Evolutionary conservation across 1,284 basidiomycete species (phyloP).

Genomic region (Filobasidium uniguttulatum): DNA sequence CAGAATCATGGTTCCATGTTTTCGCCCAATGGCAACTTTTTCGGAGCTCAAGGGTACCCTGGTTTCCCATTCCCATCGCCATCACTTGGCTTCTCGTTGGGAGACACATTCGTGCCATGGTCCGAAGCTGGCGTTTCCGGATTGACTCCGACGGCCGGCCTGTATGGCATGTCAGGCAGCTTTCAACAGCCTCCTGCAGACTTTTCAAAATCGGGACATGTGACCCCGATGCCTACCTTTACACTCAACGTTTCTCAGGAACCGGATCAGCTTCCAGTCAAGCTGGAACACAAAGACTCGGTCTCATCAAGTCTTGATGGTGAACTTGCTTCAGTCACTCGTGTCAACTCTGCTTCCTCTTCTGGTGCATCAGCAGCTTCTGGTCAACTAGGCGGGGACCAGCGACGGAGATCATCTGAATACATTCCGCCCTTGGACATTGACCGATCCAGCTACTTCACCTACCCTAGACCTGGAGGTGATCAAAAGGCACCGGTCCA

Average conservation of each 20-base stretch:
- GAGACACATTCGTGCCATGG: slow-evolving; percentile 2
- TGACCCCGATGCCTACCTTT: too few relatives aligned
- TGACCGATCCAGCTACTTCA: background rate
- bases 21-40: background rate
- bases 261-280: background rate
- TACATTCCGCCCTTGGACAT: background rate
- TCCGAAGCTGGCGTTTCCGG: background rate
- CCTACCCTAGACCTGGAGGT: background rate
- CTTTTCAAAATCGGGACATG: too few relatives aligned
- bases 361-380: slow-evolving; percentile 9
- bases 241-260: background rate
- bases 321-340: background rate
- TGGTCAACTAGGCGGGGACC: background rate
- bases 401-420: background rate
- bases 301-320: too few relatives aligned
- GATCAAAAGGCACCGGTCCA: background rate
- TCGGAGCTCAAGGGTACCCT: background rate
- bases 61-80: slow-evolving; percentile 11
- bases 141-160: background rate
- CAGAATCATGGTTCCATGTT: too few relatives aligned
- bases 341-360: slow-evolving; percentile 10
- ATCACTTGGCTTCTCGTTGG: slow-evolving; percentile 4
- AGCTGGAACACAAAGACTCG: slow-evolving; percentile 3
- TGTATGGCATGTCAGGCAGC: background rate
- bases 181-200: background rate